Evolutionary conservation across 345 rosid species (phyloP).

Genomic region (Eucalyptus curtisii): DNA sequence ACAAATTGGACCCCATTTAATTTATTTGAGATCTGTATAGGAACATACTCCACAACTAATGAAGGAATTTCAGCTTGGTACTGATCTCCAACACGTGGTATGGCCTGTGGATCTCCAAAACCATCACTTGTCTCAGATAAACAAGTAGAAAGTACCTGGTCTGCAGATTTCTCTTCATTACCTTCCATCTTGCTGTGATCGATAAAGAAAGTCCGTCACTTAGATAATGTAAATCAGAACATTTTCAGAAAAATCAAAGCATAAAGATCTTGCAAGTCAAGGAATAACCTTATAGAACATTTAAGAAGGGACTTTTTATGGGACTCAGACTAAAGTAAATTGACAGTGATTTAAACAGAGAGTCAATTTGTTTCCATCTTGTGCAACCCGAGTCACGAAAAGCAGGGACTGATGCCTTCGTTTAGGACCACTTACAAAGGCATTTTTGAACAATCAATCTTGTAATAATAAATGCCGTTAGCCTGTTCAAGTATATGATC

Average conservation of each 20-base stretch:
- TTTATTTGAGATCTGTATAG: neutral
- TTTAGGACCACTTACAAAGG: neutral
- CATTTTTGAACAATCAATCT: neutral
- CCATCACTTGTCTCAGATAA: neutral
- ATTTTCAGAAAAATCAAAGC: neutral
- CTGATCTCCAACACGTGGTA: constrained; percentile 44
- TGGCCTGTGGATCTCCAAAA: constrained; percentile 23
- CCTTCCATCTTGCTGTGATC: neutral
- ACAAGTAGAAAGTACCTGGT: neutral
- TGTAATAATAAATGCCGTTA: neutral
- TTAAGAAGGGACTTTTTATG: neutral
- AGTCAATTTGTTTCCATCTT: neutral
- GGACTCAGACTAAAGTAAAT: neutral
- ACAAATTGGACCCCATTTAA: neutral
- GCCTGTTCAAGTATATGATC: neutral
- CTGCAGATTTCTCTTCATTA: neutral
- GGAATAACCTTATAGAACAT: neutral
- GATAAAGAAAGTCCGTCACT: neutral
- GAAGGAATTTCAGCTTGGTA: constrained; percentile 43
- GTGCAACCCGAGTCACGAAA: neutral
- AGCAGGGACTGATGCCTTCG: neutral
- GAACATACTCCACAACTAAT: constrained; percentile 3
- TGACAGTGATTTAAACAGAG: neutral
- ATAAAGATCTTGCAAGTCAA: neutral
- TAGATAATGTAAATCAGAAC: neutral